Conservation (phyloP, 805 yeast genomes). For the Vanderwaltozyma verrucispora region DNA sequence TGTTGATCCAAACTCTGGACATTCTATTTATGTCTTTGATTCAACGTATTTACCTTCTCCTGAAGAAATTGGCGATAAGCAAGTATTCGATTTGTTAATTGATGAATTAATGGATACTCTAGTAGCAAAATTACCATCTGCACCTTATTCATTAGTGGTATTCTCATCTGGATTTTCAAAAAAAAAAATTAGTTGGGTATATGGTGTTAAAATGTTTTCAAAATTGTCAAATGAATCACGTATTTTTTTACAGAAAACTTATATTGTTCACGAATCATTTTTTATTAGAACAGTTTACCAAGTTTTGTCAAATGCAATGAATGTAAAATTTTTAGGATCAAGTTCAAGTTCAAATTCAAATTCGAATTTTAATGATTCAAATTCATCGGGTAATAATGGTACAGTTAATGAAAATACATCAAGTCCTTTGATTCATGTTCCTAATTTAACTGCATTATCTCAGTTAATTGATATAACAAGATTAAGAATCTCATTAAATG, state of each 20-base stretch:
- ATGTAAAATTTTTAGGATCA: conserved; percentile 34
- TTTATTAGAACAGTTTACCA: conserved; percentile 70
- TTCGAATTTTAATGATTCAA: too few species aligned
- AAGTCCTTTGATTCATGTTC: conserved; percentile 32
- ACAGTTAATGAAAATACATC: conserved; percentile 18
- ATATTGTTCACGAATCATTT: conserved; percentile 88
- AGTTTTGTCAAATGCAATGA: conserved; percentile 52
- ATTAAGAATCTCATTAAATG: conserved; percentile 63
- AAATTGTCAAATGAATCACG: conserved; percentile 47
- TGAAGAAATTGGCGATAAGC: conserved; percentile 31
- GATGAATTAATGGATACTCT: conserved; percentile 49
- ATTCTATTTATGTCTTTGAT: conserved; percentile 76
- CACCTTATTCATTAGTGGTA: conserved; percentile 57
- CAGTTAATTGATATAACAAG: conserved; percentile 61
- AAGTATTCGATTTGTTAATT: conserved; percentile 29
- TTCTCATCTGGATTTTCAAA: conserved; percentile 72
- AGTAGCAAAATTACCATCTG: conserved; percentile 46
- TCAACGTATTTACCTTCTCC: conserved; percentile 68
- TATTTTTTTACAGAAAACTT: conserved; percentile 48
- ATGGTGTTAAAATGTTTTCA: conserved; percentile 53
- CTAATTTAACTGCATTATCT: conserved; percentile 44
- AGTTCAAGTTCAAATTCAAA: conserved; percentile 7
- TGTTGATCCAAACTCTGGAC: conserved; percentile 52
- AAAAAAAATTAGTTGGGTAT: conserved; percentile 46
- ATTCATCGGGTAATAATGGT: conserved; percentile 24